Conservation (phyloP, 73 alveolate genomes). For the Effrenium voratum region DNA sequence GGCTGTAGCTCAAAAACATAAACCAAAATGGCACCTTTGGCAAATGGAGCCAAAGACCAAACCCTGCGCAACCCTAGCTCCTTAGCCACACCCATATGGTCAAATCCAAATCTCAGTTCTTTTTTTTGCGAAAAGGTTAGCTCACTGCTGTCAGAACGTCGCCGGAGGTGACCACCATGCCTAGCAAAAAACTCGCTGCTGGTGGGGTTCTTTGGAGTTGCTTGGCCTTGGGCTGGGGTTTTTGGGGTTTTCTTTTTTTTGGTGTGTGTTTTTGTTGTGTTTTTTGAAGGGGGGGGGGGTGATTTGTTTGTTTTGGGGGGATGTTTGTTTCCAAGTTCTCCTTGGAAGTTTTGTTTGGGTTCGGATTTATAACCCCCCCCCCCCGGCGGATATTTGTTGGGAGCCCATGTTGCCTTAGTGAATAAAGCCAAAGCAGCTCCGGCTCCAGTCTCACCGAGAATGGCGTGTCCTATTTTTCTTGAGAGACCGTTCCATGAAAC, state of each 20-base stretch:
- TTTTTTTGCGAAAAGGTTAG: neutral
- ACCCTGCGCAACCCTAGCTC: neutral
- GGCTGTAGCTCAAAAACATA: neutral
- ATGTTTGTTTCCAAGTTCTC: no score
- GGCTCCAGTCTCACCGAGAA: neutral
- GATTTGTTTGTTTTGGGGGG: no score
- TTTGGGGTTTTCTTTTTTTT: no score
- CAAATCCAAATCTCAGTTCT: neutral
- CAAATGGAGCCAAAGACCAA: neutral
- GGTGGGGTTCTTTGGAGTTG: no score
- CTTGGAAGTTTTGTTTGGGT: no score
- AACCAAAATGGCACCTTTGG: neutral
- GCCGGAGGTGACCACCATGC: slow-evolving; percentile 67
- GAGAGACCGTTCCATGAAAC: neutral
- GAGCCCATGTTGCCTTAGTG: no score
- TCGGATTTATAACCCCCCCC: no score
- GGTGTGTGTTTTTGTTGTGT: no score
- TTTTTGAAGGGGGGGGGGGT: no score
- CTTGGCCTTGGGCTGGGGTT: no score
- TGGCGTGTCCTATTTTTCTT: neutral
- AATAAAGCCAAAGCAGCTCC: neutral
- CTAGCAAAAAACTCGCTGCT: no score
- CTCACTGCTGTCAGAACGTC: slow-evolving; percentile 63
- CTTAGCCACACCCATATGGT: neutral
- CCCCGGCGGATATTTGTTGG: no score